Base-by-base conservation (phyloP, 331 rosid species). In the Dryas integrifolia region DNA sequence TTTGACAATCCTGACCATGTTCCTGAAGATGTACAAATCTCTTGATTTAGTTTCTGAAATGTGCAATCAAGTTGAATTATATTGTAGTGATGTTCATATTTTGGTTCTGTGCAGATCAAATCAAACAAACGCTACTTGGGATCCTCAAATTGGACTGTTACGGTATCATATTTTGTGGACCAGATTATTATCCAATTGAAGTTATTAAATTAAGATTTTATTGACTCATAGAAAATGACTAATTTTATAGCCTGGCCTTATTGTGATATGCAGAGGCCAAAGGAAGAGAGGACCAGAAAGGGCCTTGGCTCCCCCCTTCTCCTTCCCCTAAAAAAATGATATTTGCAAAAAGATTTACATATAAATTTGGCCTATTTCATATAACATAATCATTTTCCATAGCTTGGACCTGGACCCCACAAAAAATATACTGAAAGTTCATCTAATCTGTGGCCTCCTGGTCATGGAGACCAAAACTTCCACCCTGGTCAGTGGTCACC, bases 101-200 rank as follows among this genome's bases (percentile, higher is more conserved):
- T 4, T 69, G 47, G 35, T 62, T 77, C 68, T 73, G 14, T 67
- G 68, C 85, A 90, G 98, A 83, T 92, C 45, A 90, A 88, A 79
- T 0, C 93, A 58, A 92, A 90, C 77, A 92, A 92, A 74, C 96
- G 98, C 45, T 92, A 92, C 77, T 82, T 96, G 52, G 98, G 98
- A 47, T 86, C 97, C 49, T 10, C 76, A 35, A 87, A 90, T 40
- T 92, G 97, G 98, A 92, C 98, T 46, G 98, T 92, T 56, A 85
- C 83, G 97, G 98, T 92, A 80, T 9, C 35, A 21, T 46, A n/a
- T 55, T 73, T 5, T 2, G 9, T 70, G 18, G n/a, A 55, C 41
- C 46, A 15, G 15, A 26, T 46, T 55, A 44, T 14, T n/a, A 7
- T 55, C 21, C 14, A 55, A n/a, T 24, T 30, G 24, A 14, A 65